Base-by-base conservation (phyloP, 331 rosid genomes). In the Malus hybrid region DNA sequence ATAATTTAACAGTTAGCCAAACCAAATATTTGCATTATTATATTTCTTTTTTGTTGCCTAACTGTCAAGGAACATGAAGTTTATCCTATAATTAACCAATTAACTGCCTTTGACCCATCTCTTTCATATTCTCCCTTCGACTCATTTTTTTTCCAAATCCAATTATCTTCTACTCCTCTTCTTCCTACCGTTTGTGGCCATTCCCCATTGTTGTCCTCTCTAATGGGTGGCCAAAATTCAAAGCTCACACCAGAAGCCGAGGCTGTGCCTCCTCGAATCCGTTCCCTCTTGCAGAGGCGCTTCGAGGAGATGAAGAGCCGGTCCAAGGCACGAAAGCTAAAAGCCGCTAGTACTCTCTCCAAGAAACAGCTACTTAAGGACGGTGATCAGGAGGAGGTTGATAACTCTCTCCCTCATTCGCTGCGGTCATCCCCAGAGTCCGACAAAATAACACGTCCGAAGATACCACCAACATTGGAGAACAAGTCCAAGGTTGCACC, bases 151-250 rank as follows among this genome's bases (percentile, higher is more conserved):
- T 76, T 9, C 16, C 12, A 15, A 10, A 54, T 19, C 69, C 54
- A 22, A 28, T 69, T 69, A 31, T 72, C 56, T 34, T 66, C 76
- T 16, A 18, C 39, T 24, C 36, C 33, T 44, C 48, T 46, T 72
- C 48, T 44, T 46, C 64, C 36, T 24, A 15, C 73, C 42, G 20
- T 70, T 68, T 60, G 33, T 22, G 56, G 60, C 70, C 24, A 20
- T 9, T 16, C 31, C 57, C 29, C 52, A 54, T 62, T 72, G 29
- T 20, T 34, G 56, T 48, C 61, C 39, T 55, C 50, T 44, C 34
- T 61, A 83, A 86, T 84, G 88, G 90, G 90, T 61, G 80, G 86
- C 60, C 77, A 82, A 29, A 79, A 71, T 29, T 84, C 90, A 57
- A 86, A 72, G 84, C 81, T 76, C 71, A 70, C 39, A 48, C 78